Percentiles rank a stretch among this genome's conserved stretches.
Evolutionary conservation across 495 filamentous ascomycete genomes (phyloP).

Genomic region (Penicillium macrosclerotiorum): DNA sequence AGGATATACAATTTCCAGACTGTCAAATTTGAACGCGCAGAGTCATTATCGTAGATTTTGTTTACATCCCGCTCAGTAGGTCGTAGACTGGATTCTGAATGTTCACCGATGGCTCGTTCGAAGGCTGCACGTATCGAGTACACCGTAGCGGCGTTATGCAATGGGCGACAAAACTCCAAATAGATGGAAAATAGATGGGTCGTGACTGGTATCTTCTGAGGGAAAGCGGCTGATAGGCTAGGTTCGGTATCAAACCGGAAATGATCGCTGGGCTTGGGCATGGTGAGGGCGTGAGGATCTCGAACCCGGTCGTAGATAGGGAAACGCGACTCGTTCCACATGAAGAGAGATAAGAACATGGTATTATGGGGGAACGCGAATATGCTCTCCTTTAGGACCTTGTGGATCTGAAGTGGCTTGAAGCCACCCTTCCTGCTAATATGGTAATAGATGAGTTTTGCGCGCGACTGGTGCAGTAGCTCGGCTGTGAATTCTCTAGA

Average conservation of each 20-base stretch:
- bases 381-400: slow-evolving; percentile 57
- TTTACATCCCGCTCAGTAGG: slow-evolving; percentile 21
- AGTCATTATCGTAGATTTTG: slow-evolving; percentile 35
- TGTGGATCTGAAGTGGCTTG: slow-evolving; percentile 61
- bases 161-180: slow-evolving; percentile 55
- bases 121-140: slow-evolving; percentile 66
- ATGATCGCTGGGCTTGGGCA: neutral
- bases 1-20: slow-evolving; percentile 69
- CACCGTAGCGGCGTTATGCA: slow-evolving; percentile 47
- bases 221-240: neutral
- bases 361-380: slow-evolving; percentile 71
- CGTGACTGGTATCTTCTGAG: slow-evolving; percentile 41
- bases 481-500: slow-evolving; percentile 44
- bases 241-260: neutral
- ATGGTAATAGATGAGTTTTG: slow-evolving; percentile 68
- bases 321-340: slow-evolving; percentile 66
- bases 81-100: slow-evolving; percentile 9
- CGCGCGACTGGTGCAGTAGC: slow-evolving; percentile 62
- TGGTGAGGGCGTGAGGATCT: slow-evolving; percentile 28
- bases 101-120: slow-evolving; percentile 59
- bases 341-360: slow-evolving; percentile 68
- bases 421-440: slow-evolving; percentile 55
- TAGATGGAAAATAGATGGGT: slow-evolving; percentile 63
- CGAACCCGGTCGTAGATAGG: slow-evolving; percentile 73
- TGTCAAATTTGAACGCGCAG: slow-evolving; percentile 37